Evolutionary conservation across 495 filamentous ascomycete genomes (phyloP), one percentile per base, ranked within the genome.

Genomic region (Pyronema domesticum): DNA sequence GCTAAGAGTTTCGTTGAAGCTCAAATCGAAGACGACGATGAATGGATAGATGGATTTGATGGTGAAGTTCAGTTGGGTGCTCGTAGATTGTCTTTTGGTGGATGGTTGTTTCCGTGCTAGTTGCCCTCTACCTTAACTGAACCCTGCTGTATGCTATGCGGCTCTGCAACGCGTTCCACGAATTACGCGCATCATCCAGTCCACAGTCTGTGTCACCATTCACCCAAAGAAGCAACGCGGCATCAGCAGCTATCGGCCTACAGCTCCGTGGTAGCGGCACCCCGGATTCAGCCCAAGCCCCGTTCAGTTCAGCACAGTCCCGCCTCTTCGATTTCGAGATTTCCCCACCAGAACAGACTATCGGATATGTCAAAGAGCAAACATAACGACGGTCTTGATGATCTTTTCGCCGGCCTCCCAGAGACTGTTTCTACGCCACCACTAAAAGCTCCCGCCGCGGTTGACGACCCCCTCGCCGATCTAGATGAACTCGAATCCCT

Each of bases 341-440:
- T 42, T 42, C 39, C 39, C 39, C 39, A 42, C 45, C 47, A 34
- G 13, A 34, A 50, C 18, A 10, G 13, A 50, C 4, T 14, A 51
- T 13, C 39, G 6, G 17, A 13, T 1, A 40, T 40, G 50, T 53
- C 50, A 35, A 40, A 53, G 19, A 30, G 23, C 23, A 53, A 93
- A 60, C 86, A 93, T 66, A 74, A 94, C 43, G 74, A 84, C 39
- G 83, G 86, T 66, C 79, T 95, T 64, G 83, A 85, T 56, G 76
- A 75, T 46, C 76, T 93, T 19, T 50, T 50, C 47, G 47, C 47
- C 47, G 47, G 47, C 4, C 30, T 50, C 3, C 52, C 52, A 10
- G 36, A 46, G n/a, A n/a, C 52, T 3, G 35, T 14, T n/a, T 11
- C 14, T 45, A 19, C 65, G 42, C 56, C 60, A 63, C 50, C 69